Percentiles rank a stretch among this genome's conserved stretches.
Evolutionary conservation across 2,329 filamentous ascomycete genomes (phyloP).

Genomic region (Claviceps quebecensis): DNA sequence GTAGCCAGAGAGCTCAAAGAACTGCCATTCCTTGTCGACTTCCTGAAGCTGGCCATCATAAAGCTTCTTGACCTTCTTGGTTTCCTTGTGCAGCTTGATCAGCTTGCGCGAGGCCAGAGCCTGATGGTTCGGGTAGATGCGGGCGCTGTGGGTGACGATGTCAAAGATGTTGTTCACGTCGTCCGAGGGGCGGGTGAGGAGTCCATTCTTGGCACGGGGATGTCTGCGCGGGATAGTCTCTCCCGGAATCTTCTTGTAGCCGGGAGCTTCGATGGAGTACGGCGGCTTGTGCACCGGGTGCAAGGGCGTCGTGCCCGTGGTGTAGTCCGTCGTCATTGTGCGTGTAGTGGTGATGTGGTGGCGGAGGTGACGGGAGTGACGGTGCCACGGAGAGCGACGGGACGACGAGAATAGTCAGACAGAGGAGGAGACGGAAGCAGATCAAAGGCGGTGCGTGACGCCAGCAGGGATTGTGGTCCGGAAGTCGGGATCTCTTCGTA

Average conservation of each 20-base stretch:
- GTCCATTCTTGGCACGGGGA: slow-evolving; percentile 53
- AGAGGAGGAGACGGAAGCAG: too few relatives aligned
- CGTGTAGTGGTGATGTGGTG: background rate
- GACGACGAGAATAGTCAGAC: background rate
- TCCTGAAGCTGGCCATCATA: slow-evolving; percentile 66
- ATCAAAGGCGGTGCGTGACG: too few relatives aligned
- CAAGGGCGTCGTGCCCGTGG: slow-evolving; percentile 33
- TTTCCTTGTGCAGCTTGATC: slow-evolving; percentile 66
- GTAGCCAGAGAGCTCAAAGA: slow-evolving; percentile 71
- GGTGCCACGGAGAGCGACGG: background rate
- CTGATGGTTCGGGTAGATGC: slow-evolving; percentile 45
- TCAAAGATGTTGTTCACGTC: slow-evolving; percentile 68
- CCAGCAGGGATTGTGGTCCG: too few relatives aligned
- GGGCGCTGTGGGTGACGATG: slow-evolving; percentile 56
- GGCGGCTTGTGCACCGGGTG: slow-evolving; percentile 54
- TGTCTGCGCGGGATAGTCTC: slow-evolving; percentile 77
- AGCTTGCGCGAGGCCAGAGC: slow-evolving; percentile 61
- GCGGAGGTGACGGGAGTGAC: background rate
- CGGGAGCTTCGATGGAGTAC: slow-evolving; percentile 60
- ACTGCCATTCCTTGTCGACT: slow-evolving; percentile 84
- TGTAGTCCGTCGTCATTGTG: slow-evolving; percentile 18
- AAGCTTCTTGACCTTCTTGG: slow-evolving; percentile 80
- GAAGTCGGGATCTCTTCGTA: too few relatives aligned
- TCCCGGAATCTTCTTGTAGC: slow-evolving; percentile 54
- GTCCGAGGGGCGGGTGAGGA: slow-evolving; percentile 50